These are phyloP conservation scores for Candida mattraensis DNA, from an alignment of 805 yeast genomes.

Conservation along the genomic window DNA sequence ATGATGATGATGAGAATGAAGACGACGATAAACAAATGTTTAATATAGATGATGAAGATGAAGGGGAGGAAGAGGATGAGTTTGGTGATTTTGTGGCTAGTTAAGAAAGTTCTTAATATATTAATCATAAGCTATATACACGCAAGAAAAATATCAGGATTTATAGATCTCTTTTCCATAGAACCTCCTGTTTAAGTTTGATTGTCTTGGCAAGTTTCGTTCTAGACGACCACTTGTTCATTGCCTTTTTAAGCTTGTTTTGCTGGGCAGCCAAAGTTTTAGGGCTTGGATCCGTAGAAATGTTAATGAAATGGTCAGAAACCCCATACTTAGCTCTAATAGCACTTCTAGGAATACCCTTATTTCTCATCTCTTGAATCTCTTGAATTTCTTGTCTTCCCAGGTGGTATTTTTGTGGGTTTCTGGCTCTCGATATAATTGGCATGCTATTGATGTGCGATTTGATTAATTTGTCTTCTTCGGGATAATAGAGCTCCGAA, in stretches of 20 bases:
- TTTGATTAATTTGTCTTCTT: conserved; percentile 17
- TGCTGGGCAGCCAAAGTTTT: conserved; percentile 20
- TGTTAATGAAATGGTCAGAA: conserved; percentile 32
- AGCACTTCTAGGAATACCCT: conserved; percentile 32
- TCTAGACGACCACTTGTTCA: conserved; percentile 28
- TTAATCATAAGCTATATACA: conserved; percentile 1
- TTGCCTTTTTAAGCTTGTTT: conserved; percentile 19
- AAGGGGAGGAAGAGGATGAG: conserved; percentile 24
- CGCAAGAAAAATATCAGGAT: background rate
- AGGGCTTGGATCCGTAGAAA: conserved; percentile 29
- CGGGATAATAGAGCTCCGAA: conserved; percentile 30
- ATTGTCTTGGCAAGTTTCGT: conserved; percentile 26
- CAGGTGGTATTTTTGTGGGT: conserved; percentile 29
- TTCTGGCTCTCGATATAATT: conserved; percentile 20
- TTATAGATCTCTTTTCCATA: conserved; percentile 30
- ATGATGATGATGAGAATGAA: too few relatives aligned
- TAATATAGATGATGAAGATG: conserved; percentile 11
- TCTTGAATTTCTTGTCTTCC: conserved; percentile 26
- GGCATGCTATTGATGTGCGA: conserved; percentile 33
- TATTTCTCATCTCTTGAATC: conserved; percentile 31
- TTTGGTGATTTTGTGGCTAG: conserved; percentile 32
- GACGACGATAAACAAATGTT: conserved; percentile 5
- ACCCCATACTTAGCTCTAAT: conserved; percentile 31
- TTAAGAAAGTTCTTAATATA: conserved; percentile 8
- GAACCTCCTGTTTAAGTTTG: conserved; percentile 20